Evolutionary conservation across 345 rosid genomes (phyloP).

Genomic region (Barbarea vulgaris): DNA sequence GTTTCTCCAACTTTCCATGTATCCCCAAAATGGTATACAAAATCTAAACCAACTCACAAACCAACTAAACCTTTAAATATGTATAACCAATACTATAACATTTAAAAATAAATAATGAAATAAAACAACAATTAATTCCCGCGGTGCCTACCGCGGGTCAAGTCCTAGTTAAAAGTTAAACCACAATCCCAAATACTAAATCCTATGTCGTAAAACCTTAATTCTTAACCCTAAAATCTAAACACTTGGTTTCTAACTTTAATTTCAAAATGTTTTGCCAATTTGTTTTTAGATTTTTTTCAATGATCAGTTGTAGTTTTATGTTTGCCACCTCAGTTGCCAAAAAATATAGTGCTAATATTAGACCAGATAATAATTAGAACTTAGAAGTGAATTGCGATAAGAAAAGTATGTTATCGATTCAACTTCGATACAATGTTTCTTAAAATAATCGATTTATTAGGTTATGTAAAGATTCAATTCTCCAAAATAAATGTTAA

Average conservation of each 20-base stretch:
- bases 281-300: not conserved
- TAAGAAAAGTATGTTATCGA: not conserved
- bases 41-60: too few relatives aligned
- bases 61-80: too few relatives aligned
- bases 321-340: not conserved
- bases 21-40: too few relatives aligned
- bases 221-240: not conserved
- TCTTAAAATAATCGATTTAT: not conserved
- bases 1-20: too few relatives aligned
- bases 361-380: not conserved
- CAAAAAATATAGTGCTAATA: not conserved
- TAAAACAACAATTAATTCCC: too few relatives aligned
- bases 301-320: not conserved
- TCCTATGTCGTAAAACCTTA: not conserved
- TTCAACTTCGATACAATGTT: not conserved
- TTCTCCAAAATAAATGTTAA: not conserved
- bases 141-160: too few relatives aligned
- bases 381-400: too few relatives aligned
- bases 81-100: too few relatives aligned
- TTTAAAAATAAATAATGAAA: too few relatives aligned
- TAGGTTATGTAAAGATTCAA: not conserved
- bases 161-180: not conserved
- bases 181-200: not conserved
- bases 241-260: not conserved
- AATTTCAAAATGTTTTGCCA: not conserved